Percentiles rank a stretch among this genome's conserved stretches.
phyloP scores from a whole-genome alignment of 768 basidiomycete genomes.

The Suillus bovinus region DNA sequence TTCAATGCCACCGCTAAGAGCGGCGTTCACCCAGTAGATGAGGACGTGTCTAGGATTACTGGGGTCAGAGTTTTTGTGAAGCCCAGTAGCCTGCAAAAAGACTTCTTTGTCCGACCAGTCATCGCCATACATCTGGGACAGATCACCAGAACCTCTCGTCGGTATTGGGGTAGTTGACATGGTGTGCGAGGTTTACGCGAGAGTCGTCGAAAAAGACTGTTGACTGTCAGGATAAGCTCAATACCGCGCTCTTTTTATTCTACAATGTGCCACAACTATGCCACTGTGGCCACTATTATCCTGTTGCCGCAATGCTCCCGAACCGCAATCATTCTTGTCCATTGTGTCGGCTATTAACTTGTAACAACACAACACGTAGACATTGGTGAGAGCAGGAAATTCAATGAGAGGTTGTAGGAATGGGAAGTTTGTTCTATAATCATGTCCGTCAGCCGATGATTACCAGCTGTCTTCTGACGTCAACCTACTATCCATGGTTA shows the following conservation, averaged over 20 bases:
- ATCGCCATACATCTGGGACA: conserved; percentile 12
- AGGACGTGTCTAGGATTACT: conserved; percentile 15
- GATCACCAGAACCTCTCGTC: not conserved
- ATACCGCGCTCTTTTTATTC: not conserved
- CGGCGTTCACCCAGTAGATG: conserved; percentile 28
- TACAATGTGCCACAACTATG: not conserved
- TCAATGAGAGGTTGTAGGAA: not conserved
- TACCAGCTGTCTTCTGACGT: not conserved
- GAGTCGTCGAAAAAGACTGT: not conserved
- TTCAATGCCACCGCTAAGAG: conserved; percentile 23
- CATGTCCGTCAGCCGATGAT: conserved; percentile 2
- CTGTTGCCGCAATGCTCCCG: not conserved
- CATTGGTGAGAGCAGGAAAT: not conserved
- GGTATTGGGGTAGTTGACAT: conserved; percentile 3
- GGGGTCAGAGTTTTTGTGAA: not conserved
- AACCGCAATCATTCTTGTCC: not conserved
- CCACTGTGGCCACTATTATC: not conserved
- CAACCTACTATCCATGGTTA: conserved; percentile 1
- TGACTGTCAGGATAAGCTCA: not conserved
- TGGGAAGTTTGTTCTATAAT: not conserved
- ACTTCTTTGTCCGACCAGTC: conserved; percentile 26
- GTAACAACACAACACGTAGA: not conserved
- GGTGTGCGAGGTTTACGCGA: not conserved
- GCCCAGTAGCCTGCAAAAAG: conserved; percentile 22
- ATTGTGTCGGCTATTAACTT: not conserved